Evolutionary conservation across 1,284 basidiomycete genomes (phyloP).

Genomic region (Moesziomyces antarcticus): DNA sequence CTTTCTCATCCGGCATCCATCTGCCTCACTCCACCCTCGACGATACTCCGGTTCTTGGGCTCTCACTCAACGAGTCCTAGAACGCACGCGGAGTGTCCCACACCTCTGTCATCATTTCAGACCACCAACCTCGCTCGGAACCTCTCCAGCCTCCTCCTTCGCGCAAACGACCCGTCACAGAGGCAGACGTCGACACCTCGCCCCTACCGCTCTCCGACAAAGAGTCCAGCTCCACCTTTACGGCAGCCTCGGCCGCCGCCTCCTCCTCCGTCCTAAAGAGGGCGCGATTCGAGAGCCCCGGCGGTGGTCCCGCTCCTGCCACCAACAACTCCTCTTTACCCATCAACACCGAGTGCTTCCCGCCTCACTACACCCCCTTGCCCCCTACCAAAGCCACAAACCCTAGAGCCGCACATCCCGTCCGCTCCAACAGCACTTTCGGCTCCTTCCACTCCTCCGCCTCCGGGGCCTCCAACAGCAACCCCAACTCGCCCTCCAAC

Average conservation of each 20-base stretch:
- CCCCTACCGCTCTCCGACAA: slow-evolving; percentile 9
- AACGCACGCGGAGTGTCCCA: slow-evolving; percentile 25
- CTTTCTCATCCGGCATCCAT: not conserved
- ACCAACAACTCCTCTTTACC: slow-evolving; percentile 1
- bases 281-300: slow-evolving; percentile 39
- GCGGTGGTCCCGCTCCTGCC: slow-evolving; percentile 17
- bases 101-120: slow-evolving; percentile 38
- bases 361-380: slow-evolving; percentile 36
- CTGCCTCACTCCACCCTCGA: not conserved
- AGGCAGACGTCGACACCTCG: slow-evolving; percentile 8
- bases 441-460: slow-evolving; percentile 3
- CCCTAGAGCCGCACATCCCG: slow-evolving; percentile 9
- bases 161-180: slow-evolving; percentile 40
- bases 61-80: slow-evolving; percentile 24
- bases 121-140: slow-evolving; percentile 15
- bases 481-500: slow-evolving; percentile 24
- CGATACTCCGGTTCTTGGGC: slow-evolving; percentile 43
- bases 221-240: slow-evolving; percentile 1
- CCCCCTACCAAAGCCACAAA: slow-evolving; percentile 34
- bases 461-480: slow-evolving; percentile 4
- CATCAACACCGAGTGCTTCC: slow-evolving; percentile 18
- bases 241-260: slow-evolving; percentile 35
- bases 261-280: slow-evolving; percentile 33
- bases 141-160: slow-evolving; percentile 28
- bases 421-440: slow-evolving; percentile 22